Evolutionary conservation across 73 alveolate species (phyloP).

Genomic region (Loxodes magnus): DNA sequence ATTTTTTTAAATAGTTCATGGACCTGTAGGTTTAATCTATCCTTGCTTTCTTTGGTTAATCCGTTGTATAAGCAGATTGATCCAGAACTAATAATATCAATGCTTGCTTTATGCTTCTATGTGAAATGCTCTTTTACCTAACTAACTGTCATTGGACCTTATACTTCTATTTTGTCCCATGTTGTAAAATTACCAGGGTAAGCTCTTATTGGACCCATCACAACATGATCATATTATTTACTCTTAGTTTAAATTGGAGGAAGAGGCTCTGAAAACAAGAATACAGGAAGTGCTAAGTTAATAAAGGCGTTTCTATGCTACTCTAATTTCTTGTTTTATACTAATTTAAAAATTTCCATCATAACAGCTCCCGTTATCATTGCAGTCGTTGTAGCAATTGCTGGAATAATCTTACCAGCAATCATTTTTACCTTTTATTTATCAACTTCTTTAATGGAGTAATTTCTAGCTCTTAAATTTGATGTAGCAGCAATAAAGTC

Average conservation of each 20-base stretch:
- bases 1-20: constrained; percentile 47
- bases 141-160: constrained; percentile 65
- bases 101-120: constrained; percentile 39
- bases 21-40: constrained; percentile 26
- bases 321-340: constrained; percentile 19
- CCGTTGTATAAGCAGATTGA: constrained; percentile 47
- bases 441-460: constrained; percentile 59
- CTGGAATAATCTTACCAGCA: constrained; percentile 94
- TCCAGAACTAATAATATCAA: constrained; percentile 56
- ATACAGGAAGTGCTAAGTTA: constrained; percentile 50
- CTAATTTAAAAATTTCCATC: constrained; percentile 38
- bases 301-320: constrained; percentile 29
- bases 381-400: constrained; percentile 91
- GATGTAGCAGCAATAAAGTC: constrained; percentile 82
- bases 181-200: constrained; percentile 79
- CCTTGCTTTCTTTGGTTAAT: constrained; percentile 49
- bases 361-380: constrained; percentile 70
- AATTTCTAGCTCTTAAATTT: constrained; percentile 82
- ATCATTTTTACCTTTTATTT: constrained; percentile 61
- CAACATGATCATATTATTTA: constrained; percentile 57
- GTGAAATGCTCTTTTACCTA: constrained; percentile 53
- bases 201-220: constrained; percentile 69
- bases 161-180: constrained; percentile 83
- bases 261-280: constrained; percentile 64
- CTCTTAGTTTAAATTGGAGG: constrained; percentile 66